phyloP scores from a whole-genome alignment of 441 rosid species.

The Melastoma candidum region DNA sequence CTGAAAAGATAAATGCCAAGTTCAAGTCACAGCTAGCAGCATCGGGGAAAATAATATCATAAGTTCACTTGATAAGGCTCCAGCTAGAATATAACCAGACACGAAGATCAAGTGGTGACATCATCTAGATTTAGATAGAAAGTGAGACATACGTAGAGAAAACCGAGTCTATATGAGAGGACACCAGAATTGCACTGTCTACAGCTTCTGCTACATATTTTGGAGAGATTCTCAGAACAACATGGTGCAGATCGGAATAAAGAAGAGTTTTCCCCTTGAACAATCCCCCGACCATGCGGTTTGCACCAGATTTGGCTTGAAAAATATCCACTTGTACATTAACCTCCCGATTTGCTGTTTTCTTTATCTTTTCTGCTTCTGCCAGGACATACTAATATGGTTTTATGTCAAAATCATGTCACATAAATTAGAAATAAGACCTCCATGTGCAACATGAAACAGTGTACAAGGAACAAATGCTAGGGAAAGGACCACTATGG shows the following conservation, averaged over 20 bases:
- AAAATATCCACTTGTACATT: conserved; percentile 78
- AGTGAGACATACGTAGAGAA: conserved; percentile 63
- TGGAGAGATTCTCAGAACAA: conserved; percentile 68
- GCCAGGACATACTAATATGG: conserved; percentile 68
- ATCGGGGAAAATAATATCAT: too few species aligned
- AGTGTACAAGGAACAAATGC: too few species aligned
- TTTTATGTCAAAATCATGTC: conserved; percentile 12
- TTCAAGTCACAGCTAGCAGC: too few species aligned
- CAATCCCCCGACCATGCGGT: conserved; percentile 48
- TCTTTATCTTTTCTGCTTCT: conserved; percentile 48
- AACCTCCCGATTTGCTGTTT: conserved; percentile 79
- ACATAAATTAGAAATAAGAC: too few species aligned
- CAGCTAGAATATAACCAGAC: conserved; percentile 19
- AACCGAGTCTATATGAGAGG: conserved; percentile 94
- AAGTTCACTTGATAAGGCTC: conserved; percentile 9
- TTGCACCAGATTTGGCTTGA: conserved; percentile 57
- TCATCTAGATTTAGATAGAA: conserved; percentile 1
- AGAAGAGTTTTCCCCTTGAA: conserved; percentile 72
- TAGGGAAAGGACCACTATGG: too few species aligned
- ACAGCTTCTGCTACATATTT: conserved; percentile 65
- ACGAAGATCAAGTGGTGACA: too few species aligned
- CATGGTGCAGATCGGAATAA: conserved; percentile 75
- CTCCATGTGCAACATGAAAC: too few species aligned
- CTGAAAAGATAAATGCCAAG: too few species aligned
- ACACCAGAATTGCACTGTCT: conserved; percentile 75